These are phyloP conservation scores for Fomitiporia mediterranea DNA, from an alignment of 1,284 basidiomycete species.

Conservation along the genomic window DNA sequence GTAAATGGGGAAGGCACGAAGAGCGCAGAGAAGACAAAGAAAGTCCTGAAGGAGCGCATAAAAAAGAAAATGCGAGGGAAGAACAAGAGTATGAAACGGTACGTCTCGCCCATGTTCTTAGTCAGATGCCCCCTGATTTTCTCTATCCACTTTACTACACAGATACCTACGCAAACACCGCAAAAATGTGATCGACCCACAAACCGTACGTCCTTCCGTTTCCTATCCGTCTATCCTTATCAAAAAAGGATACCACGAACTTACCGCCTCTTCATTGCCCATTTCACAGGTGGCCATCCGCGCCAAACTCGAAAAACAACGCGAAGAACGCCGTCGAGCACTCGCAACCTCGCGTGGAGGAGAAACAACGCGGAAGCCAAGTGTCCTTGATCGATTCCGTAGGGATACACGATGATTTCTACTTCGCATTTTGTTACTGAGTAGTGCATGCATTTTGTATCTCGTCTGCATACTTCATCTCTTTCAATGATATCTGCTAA, in stretches of 20 bases:
- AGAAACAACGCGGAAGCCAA: conserved; percentile 39
- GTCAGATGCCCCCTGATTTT: neutral
- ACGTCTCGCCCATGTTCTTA: conserved; percentile 20
- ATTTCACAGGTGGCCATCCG: conserved; percentile 56
- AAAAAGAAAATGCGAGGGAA: conserved; percentile 83
- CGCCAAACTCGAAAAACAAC: conserved; percentile 62
- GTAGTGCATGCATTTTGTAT: neutral
- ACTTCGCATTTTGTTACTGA: too few relatives aligned
- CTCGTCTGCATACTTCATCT: neutral
- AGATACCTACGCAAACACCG: conserved; percentile 80
- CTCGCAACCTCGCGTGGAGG: conserved; percentile 39
- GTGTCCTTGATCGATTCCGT: conserved; percentile 67
- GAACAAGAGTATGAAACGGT: conserved; percentile 80
- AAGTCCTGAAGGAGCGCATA: conserved; percentile 49
- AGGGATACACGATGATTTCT: conserved; percentile 19
- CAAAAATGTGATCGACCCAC: conserved; percentile 90
- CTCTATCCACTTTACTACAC: too few relatives aligned
- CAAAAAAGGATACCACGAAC: neutral
- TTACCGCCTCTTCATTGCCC: neutral
- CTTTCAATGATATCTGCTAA: too few relatives aligned
- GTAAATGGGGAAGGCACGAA: conserved; percentile 16
- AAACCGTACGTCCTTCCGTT: conserved; percentile 49
- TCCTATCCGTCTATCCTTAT: neutral
- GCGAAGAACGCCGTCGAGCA: conserved; percentile 46
- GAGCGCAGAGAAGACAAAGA: conserved; percentile 31